Base-by-base conservation (phyloP, 2,329 filamentous ascomycete genomes). In the Hortaea sp. region DNA sequence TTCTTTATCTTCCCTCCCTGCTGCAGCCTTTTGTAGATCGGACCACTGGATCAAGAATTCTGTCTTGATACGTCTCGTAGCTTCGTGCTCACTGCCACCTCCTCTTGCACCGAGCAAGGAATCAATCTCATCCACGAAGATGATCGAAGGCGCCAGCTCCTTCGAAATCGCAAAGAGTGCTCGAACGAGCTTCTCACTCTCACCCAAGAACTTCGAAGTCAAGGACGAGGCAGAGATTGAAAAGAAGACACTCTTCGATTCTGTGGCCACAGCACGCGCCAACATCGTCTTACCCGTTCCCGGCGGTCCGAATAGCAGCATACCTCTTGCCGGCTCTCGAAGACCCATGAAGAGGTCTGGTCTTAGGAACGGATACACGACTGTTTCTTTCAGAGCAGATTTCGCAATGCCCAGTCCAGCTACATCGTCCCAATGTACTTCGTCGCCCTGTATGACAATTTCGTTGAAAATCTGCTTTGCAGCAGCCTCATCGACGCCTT, bases 251-350 rank as follows among this genome's bases (percentile, higher is more conserved):
- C 88, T 94, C 57, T 82, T 84, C 1, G 87, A 94, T 65, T 98
- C 92, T 0, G 92, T 97, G 1, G 92, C 92, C 0, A 97, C 90
- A 6, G 88, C 88, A 53, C 92, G 79, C 7, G 92, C 92, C 34
- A 98, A 73, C 92, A 98, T 98, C 0, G 92, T 98, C 67, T 98
- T 98, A 44, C 92, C 92, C 0, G 92, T 98, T n/a, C 92, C 92
- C 0, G 92, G 92, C 1, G 92, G 92, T 0, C 92, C 92, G 61
- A 98, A 98, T 1, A 98, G 74, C 1, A 98, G 74, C 87, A 98
- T 97, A 5, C 92, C 92, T 48, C 88, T 76, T 10, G 92, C 90
- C 13, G 92, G 92, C 62, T 98, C 92, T 35, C 92, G 84, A 7
- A 98, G 74, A 0, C 92, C 92, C 78, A 90, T 92, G 69, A 98